These are phyloP conservation scores for Pichia pseudocactophila DNA, from an alignment of 805 yeast genomes.

Conservation along the genomic window DNA sequence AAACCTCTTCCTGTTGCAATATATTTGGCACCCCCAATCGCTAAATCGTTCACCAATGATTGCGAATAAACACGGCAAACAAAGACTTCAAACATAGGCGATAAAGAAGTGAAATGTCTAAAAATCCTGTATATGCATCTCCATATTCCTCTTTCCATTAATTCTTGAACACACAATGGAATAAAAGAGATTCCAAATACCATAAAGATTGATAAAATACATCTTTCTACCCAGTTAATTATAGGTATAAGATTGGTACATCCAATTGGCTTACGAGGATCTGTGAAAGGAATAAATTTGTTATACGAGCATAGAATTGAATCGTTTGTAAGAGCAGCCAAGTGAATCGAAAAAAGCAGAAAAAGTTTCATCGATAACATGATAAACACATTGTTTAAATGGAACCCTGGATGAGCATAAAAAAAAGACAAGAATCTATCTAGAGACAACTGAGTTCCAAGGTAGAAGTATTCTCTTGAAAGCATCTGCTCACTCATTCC, in stretches of 20 bases:
- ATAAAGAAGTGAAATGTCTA: constrained; percentile 60
- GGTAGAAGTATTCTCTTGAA: constrained; percentile 72
- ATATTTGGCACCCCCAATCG: constrained; percentile 82
- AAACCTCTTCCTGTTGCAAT: constrained; percentile 86
- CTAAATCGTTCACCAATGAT: constrained; percentile 59
- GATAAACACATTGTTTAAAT: constrained; percentile 70
- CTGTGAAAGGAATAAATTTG: constrained; percentile 57
- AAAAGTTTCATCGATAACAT: constrained; percentile 66
- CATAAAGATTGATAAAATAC: constrained; percentile 70
- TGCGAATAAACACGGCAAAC: constrained; percentile 73
- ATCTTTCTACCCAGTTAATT: constrained; percentile 75
- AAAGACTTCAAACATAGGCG: constrained; percentile 78
- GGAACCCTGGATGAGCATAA: constrained; percentile 85
- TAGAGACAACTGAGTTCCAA: constrained; percentile 72
- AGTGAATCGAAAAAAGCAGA: constrained; percentile 58
- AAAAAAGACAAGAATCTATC: constrained; percentile 77
- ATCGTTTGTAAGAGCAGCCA: constrained; percentile 67
- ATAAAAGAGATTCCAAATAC: constrained; percentile 74
- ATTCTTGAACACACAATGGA: constrained; percentile 71
- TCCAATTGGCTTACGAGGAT: constrained; percentile 55
- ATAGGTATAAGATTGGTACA: constrained; percentile 70
- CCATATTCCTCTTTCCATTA: constrained; percentile 76
- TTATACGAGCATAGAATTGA: constrained; percentile 60
- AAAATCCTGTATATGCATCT: constrained; percentile 61
- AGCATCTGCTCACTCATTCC: constrained; percentile 91